Conservation (phyloP, 495 filamentous ascomycete genomes). For the Rhizodiscina lignyota region DNA sequence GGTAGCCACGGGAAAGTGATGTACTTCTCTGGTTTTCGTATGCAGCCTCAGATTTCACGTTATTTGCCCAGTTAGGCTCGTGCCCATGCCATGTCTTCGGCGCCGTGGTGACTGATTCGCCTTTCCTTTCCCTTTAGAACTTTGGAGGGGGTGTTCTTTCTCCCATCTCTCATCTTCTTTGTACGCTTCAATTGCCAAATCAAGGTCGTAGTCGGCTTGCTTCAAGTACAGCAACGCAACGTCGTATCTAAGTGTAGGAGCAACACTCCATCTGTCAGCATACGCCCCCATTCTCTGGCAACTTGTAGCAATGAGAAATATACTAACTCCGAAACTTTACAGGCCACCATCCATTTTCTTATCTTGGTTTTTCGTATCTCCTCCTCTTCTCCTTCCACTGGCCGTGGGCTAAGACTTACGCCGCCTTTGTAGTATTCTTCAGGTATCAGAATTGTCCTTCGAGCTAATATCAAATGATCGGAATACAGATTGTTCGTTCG, state of each 20-base stretch:
- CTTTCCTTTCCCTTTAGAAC: conserved; percentile 19
- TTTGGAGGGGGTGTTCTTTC: conserved; percentile 39
- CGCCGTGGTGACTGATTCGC: conserved; percentile 9
- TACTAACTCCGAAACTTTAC: conserved; percentile 48
- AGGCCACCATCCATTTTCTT: conserved; percentile 52
- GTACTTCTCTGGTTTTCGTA: no score
- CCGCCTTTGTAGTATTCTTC: conserved; percentile 44
- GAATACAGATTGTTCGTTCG: conserved; percentile 43
- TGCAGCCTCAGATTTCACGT: not conserved
- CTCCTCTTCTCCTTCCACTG: conserved; percentile 51
- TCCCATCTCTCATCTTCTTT: conserved; percentile 58
- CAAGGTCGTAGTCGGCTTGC: conserved; percentile 46
- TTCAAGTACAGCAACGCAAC: conserved; percentile 54
- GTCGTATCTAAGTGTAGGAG: conserved; percentile 37
- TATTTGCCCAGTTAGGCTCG: not conserved
- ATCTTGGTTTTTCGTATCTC: conserved; percentile 46
- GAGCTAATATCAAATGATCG: conserved; percentile 47
- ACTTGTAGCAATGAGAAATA: conserved; percentile 1
- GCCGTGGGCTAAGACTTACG: conserved; percentile 44
- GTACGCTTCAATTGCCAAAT: conserved; percentile 40
- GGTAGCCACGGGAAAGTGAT: no score
- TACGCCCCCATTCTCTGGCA: conserved; percentile 12
- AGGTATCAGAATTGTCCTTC: conserved; percentile 51
- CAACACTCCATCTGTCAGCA: conserved; percentile 15
- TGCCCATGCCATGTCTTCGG: not conserved